Evolutionary conservation across 2,329 filamentous ascomycete species (phyloP).

Genomic region (Hymenoscyphus linearis): DNA sequence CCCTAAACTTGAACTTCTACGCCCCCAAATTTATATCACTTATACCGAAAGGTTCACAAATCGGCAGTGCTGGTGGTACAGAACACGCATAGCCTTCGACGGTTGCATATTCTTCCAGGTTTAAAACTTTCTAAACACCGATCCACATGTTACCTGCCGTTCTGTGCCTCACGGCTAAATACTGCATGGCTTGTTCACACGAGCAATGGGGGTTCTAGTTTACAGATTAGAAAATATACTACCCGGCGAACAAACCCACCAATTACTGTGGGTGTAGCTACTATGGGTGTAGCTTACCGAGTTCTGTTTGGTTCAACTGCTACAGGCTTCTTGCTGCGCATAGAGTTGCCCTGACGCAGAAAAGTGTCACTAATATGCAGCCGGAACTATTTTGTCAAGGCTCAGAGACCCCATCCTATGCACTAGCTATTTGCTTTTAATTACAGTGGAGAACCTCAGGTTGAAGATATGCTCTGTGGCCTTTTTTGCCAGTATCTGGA

Average conservation of each 20-base stretch:
- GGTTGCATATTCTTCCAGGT: not conserved
- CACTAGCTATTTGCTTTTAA: slow-evolving; percentile 7
- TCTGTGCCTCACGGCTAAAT: slow-evolving; percentile 5
- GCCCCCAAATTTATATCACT: not conserved
- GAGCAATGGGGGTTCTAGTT: not conserved
- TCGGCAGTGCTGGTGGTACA: slow-evolving; percentile 3
- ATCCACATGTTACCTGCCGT: not conserved
- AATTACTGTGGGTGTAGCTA: not conserved
- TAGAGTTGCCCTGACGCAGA: not conserved
- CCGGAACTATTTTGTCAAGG: not conserved
- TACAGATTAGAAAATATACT: not conserved
- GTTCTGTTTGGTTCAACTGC: not conserved
- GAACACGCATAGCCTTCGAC: not conserved
- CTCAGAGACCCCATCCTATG: slow-evolving; percentile 4
- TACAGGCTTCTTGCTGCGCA: not conserved
- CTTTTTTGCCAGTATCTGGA: not conserved
- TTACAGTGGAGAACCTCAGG: slow-evolving; percentile 3
- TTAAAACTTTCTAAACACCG: not conserved
- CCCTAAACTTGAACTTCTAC: not conserved
- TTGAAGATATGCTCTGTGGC: not conserved
- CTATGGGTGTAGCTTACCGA: not conserved
- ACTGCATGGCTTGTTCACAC: not conserved
- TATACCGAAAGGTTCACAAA: not conserved
- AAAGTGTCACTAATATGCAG: slow-evolving; percentile 1
- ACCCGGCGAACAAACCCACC: not conserved